These are phyloP conservation scores for Nyssa sinensis DNA, from an alignment of 148 eudicot species.

Conservation along the genomic window DNA sequence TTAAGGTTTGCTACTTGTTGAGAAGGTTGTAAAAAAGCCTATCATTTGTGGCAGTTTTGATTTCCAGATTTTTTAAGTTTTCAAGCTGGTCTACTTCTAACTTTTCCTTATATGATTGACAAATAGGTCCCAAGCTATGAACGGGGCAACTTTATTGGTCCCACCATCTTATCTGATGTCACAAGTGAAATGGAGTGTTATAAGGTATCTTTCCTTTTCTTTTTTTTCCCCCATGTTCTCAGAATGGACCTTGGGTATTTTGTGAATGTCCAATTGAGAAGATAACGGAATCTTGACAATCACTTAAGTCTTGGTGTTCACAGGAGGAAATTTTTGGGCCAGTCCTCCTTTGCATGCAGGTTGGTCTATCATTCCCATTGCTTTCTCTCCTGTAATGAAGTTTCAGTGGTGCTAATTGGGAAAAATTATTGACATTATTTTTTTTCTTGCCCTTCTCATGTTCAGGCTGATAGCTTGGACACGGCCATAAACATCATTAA, in stretches of 20 bases:
- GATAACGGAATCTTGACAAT: constrained; percentile 7
- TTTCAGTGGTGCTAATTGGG: too few species aligned
- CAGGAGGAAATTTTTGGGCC: constrained; percentile 75
- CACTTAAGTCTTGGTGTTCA: constrained; percentile 15
- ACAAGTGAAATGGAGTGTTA: constrained; percentile 61
- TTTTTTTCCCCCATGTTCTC: background rate
- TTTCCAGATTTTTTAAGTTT: constrained; percentile 3
- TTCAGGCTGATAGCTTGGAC: constrained; percentile 60
- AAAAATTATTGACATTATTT: too few species aligned
- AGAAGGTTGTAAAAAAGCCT: background rate
- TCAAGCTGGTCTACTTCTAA: background rate
- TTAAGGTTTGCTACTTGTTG: background rate
- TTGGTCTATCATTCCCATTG: constrained; percentile 10
- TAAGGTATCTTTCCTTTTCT: constrained; percentile 49
- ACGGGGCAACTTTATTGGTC: constrained; percentile 72
- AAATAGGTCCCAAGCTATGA: constrained; percentile 60
- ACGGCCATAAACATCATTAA: constrained; percentile 60
- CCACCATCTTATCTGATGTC: constrained; percentile 59
- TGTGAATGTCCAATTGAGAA: constrained; percentile 8
- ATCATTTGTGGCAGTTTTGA: too few species aligned
- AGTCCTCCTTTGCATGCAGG: constrained; percentile 76
- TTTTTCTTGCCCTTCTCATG: too few species aligned
- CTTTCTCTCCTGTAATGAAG: too few species aligned
- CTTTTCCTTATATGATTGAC: too few species aligned
- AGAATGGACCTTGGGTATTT: background rate